Base-by-base conservation (phyloP, 306 rosid genomes). In the Corylus avellana region DNA sequence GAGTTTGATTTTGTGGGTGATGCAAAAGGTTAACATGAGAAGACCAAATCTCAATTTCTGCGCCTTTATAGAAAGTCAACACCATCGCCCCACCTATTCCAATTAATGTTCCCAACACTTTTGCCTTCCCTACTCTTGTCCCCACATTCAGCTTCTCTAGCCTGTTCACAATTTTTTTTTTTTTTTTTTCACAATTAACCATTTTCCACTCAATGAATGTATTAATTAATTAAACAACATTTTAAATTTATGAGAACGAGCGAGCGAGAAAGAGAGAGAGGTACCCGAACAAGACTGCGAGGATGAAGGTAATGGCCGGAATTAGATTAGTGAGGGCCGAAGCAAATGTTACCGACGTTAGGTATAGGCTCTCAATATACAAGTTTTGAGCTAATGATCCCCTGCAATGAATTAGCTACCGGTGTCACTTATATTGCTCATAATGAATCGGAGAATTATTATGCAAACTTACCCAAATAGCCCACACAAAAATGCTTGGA, bases 71-170 rank as follows among this genome's bases (percentile, higher is more conserved):
- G 71, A 91, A 83, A 0, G 93, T 90, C 49, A 93, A 72, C 29
- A 91, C 1, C 93, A 90, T 88, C 49, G 98, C 94, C 74, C 97
- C 98, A 61, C 92, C 91, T 37, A 93, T 86, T 72, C 98, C 94
- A 22, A 80, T 20, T 32, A 88, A 7, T 4, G 98, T 77, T 76
- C 97, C 98, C 25, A 80, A 7, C 79, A 90, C 81, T 72, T 90
- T 93, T 0, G 93, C 92, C 80, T 81, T 85, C 64, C 98, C 98
- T 4, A 80, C 58, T 39, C 73, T 64, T 59, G 76, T 84, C 61
- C 82, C 72, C 22, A 85, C 49, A 20, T 88, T 84, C 72, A 88
- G 14, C 59, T 18, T 85, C 77, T 91, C 97, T 56, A 89, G 48
- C 76, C 97, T 91, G 51, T 3, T 25, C 46, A 20, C 12, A 49